Evolutionary conservation across 176 grass and related monocot species (phyloP).

Genomic region (Pharus latifolius): DNA sequence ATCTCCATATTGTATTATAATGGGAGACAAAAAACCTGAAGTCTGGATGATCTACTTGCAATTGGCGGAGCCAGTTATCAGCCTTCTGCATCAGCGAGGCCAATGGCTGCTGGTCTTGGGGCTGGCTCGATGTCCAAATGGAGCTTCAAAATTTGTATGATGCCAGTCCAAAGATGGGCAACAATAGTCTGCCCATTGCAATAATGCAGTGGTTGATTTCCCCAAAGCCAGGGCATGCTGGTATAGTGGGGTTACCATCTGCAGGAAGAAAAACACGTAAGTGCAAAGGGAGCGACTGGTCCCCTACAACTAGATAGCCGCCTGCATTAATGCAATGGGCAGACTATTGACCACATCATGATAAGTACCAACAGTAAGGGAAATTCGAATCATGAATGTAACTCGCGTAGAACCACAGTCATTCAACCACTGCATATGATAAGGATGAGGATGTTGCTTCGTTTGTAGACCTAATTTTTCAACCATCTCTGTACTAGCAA

Average conservation of each 20-base stretch:
- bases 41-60: conserved; percentile 78
- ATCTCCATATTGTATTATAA: conserved; percentile 48
- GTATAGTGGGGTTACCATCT: conserved; percentile 22
- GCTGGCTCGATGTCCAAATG: conserved; percentile 47
- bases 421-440: no score
- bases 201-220: conserved; percentile 4
- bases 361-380: no score
- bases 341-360: no score
- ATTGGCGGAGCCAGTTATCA: conserved; percentile 50
- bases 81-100: conserved; percentile 63
- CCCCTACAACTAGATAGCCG: no score
- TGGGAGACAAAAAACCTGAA: conserved; percentile 59
- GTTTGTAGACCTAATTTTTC: no score
- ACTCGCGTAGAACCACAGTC: no score
- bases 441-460: no score
- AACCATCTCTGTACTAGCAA: no score
- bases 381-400: no score
- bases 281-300: no score
- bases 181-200: conserved; percentile 23
- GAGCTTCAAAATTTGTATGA: conserved; percentile 67
- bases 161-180: conserved; percentile 67
- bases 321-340: no score
- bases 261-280: conserved; percentile 12
- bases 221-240: conserved; percentile 29
- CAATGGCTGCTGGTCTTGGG: conserved; percentile 19